Evolutionary conservation across 2,329 filamentous ascomycete genomes (phyloP), one percentile per base, ranked within the genome.

Genomic region (Beauveria rudraprayagi): DNA sequence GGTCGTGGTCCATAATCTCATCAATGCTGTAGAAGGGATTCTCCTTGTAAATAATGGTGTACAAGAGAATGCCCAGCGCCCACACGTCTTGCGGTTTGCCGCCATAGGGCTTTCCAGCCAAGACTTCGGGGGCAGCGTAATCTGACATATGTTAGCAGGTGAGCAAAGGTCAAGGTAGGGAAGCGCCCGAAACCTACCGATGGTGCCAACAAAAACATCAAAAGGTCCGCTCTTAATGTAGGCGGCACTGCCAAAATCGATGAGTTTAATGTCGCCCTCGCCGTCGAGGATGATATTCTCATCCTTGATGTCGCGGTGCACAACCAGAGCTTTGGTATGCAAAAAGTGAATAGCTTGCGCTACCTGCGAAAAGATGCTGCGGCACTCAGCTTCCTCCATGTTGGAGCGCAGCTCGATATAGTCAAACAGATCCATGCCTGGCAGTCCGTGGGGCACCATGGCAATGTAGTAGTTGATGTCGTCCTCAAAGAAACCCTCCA

Each of bases 21-120:
- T 99, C 94, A 69, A 97, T 94, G 75, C 90, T 95, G 81, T 97
- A 97, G 75, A 97, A 99, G 0, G 94, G 93, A 71, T 99, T 99
- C 77, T 99, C 94, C 77, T 97, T 99, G 82, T 99, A 99, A 70
- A 97, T 89, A 70, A 99, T 97, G 30, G 94, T 99, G 78, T 99
- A 99, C 16, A 99, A 84, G 28, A 99, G 83, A 69, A 99, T 97
- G 26, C 94, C 94, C 17, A 99, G 82, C 1, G 94, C 94, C 94
- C 94, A 99, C 34, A 99, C 92, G 70, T 99, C 94, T 78, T 99
- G 94, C 73, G 96, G 93, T 75, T 95, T 96, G 70, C 94, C 94
- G 66, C 89, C 85, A 75, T 99, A 99, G 17, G 92, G 89, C 67
- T 88, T 89, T 53, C 94, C 94, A 62, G 92, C 92, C 54, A 99